Base-by-base conservation (phyloP, 2,329 filamentous ascomycete genomes). In the Coniochaeta pulveracea region DNA sequence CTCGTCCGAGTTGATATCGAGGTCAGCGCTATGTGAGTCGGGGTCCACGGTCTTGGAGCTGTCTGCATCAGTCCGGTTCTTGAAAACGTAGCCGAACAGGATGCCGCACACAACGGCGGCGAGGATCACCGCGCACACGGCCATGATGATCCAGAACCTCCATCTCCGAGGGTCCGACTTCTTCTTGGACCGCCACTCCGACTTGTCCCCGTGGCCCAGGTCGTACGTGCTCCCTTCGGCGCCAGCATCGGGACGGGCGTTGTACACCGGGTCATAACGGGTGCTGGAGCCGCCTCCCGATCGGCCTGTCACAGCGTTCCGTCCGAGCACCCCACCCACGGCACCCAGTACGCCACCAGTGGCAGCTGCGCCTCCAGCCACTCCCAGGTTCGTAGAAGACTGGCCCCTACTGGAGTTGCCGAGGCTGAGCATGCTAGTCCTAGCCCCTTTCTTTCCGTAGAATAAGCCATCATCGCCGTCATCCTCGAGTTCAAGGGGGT, bases 381-480 rank as follows among this genome's bases (percentile, higher is more conserved):
- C 63, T 6, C 56, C 69, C 6, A 59, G 58, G 31, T 61, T 60
- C 17, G 56, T 59, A 35, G 49, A 52, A 7, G 54, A 45, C 43
- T 55, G 47, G 36, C 52, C 52, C 22, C 54, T 54, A 30, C 56
- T 66, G 15, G 65, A 61, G 24, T 63, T 59, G 7, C 66, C 64
- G 3, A 75, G 56, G 37, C 71, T 75, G 22, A 80, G 55, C 52
- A 79, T 69, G 22, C 80, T 76, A 42, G 64, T 69, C 38, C 70
- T 66, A 51, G 64, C 61, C 1, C 43, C 43, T 19, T 46, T 52
- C 56, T 47, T 57, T 33, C 54, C 59, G 44, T 71, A 77, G 4
- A 71, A 66, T 33, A 91, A 67, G 2, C 81, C 85, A 51, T 93
- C 88, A 47, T 94, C 88, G 18, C 84, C 85, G 49, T 95, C 88